Conservation (phyloP, 2,329 filamentous ascomycete genomes). For the Fusarium begoniae region DNA sequence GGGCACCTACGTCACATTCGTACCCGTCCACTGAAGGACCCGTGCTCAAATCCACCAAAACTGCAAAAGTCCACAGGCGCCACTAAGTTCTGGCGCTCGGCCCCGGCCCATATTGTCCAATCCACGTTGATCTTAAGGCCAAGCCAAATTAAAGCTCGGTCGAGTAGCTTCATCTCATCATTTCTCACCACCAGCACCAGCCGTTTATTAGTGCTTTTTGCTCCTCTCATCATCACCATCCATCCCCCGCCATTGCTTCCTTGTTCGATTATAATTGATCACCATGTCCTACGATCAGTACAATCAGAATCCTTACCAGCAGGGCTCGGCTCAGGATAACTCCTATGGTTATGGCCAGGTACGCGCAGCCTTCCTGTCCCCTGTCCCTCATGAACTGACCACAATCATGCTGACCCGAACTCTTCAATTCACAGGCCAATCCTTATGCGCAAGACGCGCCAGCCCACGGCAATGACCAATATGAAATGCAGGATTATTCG, state of each 20-base stretch:
- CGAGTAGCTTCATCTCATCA: conserved; percentile 33
- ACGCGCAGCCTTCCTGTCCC: conserved; percentile 35
- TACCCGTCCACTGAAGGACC: conserved; percentile 13
- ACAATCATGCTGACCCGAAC: conserved; percentile 27
- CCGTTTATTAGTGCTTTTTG: conserved; percentile 32
- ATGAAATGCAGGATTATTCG: conserved; percentile 65
- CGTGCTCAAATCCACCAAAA: conserved; percentile 20
- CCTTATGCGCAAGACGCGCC: conserved; percentile 44
- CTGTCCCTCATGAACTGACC: conserved; percentile 3
- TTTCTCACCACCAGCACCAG: conserved; percentile 20
- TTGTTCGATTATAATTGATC: conserved; percentile 30
- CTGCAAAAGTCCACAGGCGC: conserved; percentile 2
- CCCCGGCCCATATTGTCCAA: conserved; percentile 12
- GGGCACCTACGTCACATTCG: conserved; percentile 29
- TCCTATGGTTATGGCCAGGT: conserved; percentile 58
- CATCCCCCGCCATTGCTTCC: conserved; percentile 33
- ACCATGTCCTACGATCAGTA: conserved; percentile 71
- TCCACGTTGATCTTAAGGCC: conserved; percentile 4
- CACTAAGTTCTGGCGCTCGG: conserved; percentile 10
- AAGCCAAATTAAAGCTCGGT: conserved; percentile 27
- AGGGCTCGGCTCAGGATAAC: conserved; percentile 58
- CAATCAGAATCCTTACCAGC: conserved; percentile 71
- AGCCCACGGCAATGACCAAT: conserved; percentile 52
- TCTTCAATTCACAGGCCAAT: conserved; percentile 34
- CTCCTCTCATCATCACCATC: conserved; percentile 35